These are phyloP conservation scores for Cochlearia excelsa DNA, from an alignment of 345 rosid species.

Conservation along the genomic window DNA sequence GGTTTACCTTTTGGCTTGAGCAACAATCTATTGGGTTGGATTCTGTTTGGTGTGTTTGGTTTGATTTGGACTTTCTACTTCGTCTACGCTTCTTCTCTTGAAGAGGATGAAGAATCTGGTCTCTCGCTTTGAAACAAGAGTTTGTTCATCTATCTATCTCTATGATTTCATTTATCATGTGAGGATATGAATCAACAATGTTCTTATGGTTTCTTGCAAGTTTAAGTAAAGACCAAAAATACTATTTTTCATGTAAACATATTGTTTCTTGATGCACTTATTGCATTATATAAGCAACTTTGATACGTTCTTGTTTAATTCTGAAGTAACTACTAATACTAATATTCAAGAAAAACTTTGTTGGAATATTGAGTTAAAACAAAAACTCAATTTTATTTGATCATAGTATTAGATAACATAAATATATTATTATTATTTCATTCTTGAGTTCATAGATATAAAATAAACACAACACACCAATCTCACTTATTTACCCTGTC, in stretches of 20 bases:
- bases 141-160: not conserved
- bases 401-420: too few species aligned
- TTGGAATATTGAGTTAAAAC: too few species aligned
- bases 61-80: slow-evolving; percentile 79
- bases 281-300: too few species aligned
- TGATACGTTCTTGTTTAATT: too few species aligned
- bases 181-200: slow-evolving; percentile 27
- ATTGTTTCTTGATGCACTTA: not conserved
- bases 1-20: slow-evolving; percentile 92
- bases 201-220: slow-evolving; percentile 20
- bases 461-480: not conserved
- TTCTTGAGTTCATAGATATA: not conserved
- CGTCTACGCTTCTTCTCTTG: slow-evolving; percentile 55
- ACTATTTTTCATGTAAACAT: slow-evolving; percentile 26
- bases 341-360: too few species aligned
- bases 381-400: too few species aligned
- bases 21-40: slow-evolving; percentile 96
- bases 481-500: slow-evolving; percentile 24
- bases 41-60: slow-evolving; percentile 76
- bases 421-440: too few species aligned
- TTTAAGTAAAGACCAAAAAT: slow-evolving; percentile 16
- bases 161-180: slow-evolving; percentile 14
- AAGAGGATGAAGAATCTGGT: slow-evolving; percentile 90
- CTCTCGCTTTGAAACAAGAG: slow-evolving; percentile 61
- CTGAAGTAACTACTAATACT: too few species aligned